A percentile compares a stretch with the other conserved stretches of the same genome.
phyloP scores from a whole-genome alignment of 2,329 filamentous ascomycete species.

The Lachnellula subtilissima region DNA sequence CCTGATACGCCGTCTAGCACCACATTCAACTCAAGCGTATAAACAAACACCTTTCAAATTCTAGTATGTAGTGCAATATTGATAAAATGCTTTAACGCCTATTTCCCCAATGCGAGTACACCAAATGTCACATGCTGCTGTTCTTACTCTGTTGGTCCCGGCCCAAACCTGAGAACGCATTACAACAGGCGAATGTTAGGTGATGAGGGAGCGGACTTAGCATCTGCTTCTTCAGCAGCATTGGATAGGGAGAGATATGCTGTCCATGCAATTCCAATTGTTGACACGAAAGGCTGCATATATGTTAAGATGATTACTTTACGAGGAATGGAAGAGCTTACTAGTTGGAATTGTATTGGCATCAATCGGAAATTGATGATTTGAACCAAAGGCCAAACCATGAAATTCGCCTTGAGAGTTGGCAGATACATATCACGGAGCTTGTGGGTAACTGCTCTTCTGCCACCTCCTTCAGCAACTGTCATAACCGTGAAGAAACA shows the following conservation, averaged over 20 bases:
- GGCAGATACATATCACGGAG: conserved; percentile 91
- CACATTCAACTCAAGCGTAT: neutral
- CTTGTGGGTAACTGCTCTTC: conserved; percentile 73
- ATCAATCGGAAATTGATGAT: conserved; percentile 94
- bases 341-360: conserved; percentile 93
- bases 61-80: neutral
- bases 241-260: conserved; percentile 93
- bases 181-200: conserved; percentile 31
- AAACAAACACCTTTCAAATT: neutral
- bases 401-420: conserved; percentile 90
- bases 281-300: conserved; percentile 84
- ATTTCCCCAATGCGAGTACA: conserved; percentile 3
- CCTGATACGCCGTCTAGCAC: neutral
- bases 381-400: conserved; percentile 94
- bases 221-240: conserved; percentile 56
- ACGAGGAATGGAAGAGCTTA: conserved; percentile 46
- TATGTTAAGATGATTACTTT: conserved; percentile 5
- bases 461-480: conserved; percentile 84
- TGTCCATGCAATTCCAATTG: conserved; percentile 94
- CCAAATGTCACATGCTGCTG: neutral
- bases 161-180: conserved; percentile 21
- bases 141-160: conserved; percentile 7
- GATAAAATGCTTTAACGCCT: conserved; percentile 1
- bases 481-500: conserved; percentile 68
- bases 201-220: conserved; percentile 30